phyloP scores from a whole-genome alignment of 129 eudicot genomes.

The Centella asiatica region DNA sequence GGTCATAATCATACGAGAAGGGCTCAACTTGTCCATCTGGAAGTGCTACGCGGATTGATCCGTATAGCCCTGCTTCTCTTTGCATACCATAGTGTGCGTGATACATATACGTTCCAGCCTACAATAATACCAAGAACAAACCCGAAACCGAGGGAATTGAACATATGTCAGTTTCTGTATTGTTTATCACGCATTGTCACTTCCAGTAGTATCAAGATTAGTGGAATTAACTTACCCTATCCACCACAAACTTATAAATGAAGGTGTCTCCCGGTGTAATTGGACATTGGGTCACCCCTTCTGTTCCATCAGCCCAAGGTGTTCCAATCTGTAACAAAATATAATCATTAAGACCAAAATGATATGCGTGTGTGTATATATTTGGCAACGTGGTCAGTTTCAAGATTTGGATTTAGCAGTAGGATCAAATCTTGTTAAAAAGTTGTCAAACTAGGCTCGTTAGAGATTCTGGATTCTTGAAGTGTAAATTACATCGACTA shows the following conservation, averaged over 20 bases:
- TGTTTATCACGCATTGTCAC: neutral
- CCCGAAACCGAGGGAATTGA: too few species aligned
- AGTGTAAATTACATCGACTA: too few species aligned
- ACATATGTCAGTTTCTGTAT: too few species aligned
- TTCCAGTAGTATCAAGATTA: neutral
- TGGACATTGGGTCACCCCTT: slow-evolving; percentile 82
- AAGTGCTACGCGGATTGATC: slow-evolving; percentile 54
- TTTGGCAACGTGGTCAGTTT: too few species aligned
- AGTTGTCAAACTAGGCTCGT: too few species aligned
- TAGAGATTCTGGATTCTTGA: too few species aligned
- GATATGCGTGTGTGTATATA: too few species aligned
- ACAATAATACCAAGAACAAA: neutral
- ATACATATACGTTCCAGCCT: slow-evolving; percentile 91
- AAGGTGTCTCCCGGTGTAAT: slow-evolving; percentile 80
- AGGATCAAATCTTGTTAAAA: too few species aligned
- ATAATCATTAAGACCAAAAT: too few species aligned
- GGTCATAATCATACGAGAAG: slow-evolving; percentile 56
- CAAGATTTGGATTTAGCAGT: too few species aligned
- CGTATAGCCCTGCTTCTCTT: slow-evolving; percentile 73
- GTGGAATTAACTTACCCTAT: slow-evolving; percentile 45
- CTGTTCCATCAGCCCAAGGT: slow-evolving; percentile 87
- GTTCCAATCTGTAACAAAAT: slow-evolving; percentile 43
- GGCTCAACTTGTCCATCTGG: slow-evolving; percentile 62
- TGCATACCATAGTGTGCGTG: slow-evolving; percentile 98
- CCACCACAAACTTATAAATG: slow-evolving; percentile 68